These are phyloP conservation scores for Microstroma glucosiphilum DNA, from an alignment of 1,284 basidiomycete species.

Conservation along the genomic window DNA sequence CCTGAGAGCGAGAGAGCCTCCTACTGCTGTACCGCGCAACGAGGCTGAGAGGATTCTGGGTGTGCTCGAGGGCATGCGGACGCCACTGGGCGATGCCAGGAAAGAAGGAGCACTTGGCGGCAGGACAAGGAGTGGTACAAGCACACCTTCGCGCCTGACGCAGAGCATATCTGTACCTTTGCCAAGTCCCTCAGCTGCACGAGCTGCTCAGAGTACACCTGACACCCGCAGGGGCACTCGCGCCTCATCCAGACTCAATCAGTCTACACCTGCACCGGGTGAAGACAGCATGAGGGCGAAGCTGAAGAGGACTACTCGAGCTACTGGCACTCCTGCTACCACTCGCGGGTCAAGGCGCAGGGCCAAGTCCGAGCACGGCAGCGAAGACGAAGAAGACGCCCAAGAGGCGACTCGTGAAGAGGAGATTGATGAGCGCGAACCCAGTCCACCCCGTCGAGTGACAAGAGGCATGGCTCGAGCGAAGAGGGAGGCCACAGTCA, in stretches of 20 bases:
- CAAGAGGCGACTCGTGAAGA: not conserved
- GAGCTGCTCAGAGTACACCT: too few relatives aligned
- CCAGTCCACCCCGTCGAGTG: not conserved
- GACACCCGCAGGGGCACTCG: too few relatives aligned
- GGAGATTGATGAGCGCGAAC: not conserved
- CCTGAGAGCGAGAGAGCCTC: constrained; percentile 33
- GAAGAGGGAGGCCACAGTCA: not conserved
- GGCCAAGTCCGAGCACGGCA: not conserved
- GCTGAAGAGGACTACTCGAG: not conserved
- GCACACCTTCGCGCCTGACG: not conserved
- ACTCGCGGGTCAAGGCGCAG: not conserved
- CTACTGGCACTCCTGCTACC: not conserved
- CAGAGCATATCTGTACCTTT: not conserved
- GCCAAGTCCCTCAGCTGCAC: not conserved
- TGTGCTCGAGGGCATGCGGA: constrained; percentile 50
- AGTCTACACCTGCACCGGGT: not conserved
- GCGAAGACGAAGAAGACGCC: not conserved
- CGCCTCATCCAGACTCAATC: too few relatives aligned
- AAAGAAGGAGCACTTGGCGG: not conserved
- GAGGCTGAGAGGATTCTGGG: constrained; percentile 52
- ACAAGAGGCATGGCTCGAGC: not conserved
- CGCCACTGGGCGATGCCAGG: constrained; percentile 37
- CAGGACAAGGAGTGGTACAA: constrained; percentile 5
- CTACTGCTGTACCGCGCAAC: constrained; percentile 47
- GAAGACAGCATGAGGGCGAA: constrained; percentile 6